Conservation (phyloP, 805 yeast genomes). For the Scheffersomyces ergatensis region DNA sequence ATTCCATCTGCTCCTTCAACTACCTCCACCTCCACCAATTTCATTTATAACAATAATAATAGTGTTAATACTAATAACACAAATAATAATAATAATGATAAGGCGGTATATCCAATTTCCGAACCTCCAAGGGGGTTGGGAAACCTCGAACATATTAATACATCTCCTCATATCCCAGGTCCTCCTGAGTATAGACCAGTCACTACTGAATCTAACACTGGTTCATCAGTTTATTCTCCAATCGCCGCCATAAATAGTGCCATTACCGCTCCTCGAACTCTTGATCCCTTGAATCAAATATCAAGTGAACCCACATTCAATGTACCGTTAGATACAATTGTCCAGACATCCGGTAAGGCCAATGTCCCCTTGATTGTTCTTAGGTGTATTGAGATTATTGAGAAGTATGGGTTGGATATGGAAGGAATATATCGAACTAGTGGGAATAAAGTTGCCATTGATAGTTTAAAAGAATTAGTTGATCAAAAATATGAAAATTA, state of each 20-base stretch:
- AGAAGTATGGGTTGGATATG: slow-evolving; percentile 74
- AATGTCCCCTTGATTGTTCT: slow-evolving; percentile 89
- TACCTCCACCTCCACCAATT: neutral
- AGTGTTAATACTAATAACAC: slow-evolving; percentile 13
- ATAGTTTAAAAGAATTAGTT: slow-evolving; percentile 67
- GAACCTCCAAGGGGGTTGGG: neutral
- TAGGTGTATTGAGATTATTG: slow-evolving; percentile 84
- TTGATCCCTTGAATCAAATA: neutral
- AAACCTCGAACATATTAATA: neutral
- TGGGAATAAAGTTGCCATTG: slow-evolving; percentile 74
- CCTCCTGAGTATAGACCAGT: too few species aligned
- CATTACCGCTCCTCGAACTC: neutral
- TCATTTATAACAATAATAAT: neutral
- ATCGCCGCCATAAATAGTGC: neutral
- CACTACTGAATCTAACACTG: neutral
- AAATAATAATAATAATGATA: neutral
- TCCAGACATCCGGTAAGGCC: slow-evolving; percentile 78
- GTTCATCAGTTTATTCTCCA: slow-evolving; percentile 1
- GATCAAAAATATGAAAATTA: slow-evolving; percentile 72
- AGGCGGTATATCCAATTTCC: neutral
- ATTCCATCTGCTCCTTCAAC: neutral
- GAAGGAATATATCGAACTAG: slow-evolving; percentile 90
- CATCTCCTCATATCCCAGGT: neutral
- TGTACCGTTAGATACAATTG: slow-evolving; percentile 70
- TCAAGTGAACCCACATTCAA: slow-evolving; percentile 63